Evolutionary conservation across 371 early-diverging fungal species (phyloP), one percentile per base, ranked within the genome.

Genomic region (Smittium mucronatum): DNA sequence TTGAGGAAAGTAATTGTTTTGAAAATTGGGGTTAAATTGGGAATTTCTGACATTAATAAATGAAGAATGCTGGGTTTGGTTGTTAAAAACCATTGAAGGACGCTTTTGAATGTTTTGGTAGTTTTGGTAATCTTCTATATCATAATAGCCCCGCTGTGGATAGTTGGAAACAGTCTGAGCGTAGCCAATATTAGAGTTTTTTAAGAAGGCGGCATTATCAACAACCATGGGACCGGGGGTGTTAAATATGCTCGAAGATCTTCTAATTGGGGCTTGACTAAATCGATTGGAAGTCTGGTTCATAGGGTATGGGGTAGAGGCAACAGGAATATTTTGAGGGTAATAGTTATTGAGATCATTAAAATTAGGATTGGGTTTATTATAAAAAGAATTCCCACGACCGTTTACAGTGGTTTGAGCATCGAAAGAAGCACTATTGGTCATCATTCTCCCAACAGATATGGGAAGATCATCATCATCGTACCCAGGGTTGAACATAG

Each of bases 391-490:
- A 47, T 47, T 47, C 5, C 21, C 21, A 47, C 21, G 21, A 21
- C 21, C 21, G 47, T 5, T 11, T 5, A 47, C 5, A 5, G 5
- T 5, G 21, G 5, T 21, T 47, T 47, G 47, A 21, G 47, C 11
- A 21, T 47, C 21, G 21, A 47, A 47, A 21, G 11, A 11, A 58
- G n/a, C 25, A 35, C 21, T 32, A 21, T 63, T 11, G 63, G 11
- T 34, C 31, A 35, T 63, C 21, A 31, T 21, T 32, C 63, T 63
- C 5, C 33, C 63, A 5, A 63, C 21, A 21, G 78, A 77, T 73
- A 77, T 78, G 30, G 68, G 70, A 64, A 77, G 75, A 70, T 77
- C 78, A 30, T 69, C 69, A 73, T 76, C 74, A 57, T 64, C 78
- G 31, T 74, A 35, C 5, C 11, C 63, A 63, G 63, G 5, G 21